Conservation (phyloP, 2,329 filamentous ascomycete species). For the Sporothrix dimorphospora region DNA sequence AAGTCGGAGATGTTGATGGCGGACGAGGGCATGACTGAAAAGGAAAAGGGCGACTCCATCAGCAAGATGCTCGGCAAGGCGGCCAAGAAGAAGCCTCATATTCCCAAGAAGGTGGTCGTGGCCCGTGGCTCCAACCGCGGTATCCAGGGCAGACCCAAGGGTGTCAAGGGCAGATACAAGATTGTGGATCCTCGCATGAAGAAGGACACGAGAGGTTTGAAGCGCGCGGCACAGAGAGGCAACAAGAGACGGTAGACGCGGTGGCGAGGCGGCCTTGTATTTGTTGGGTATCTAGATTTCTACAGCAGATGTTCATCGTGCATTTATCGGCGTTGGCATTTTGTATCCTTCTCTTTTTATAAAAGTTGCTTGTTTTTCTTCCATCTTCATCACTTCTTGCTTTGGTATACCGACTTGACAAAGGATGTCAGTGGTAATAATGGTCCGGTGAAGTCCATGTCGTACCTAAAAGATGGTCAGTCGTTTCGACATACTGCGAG, state of each 20-base stretch:
- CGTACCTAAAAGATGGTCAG: slow-evolving; percentile 59
- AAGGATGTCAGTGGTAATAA: slow-evolving; percentile 67
- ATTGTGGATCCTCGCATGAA: slow-evolving; percentile 95
- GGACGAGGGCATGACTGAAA: slow-evolving; percentile 91
- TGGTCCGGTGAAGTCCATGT: slow-evolving; percentile 74
- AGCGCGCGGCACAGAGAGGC: slow-evolving; percentile 71
- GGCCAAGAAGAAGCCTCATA: slow-evolving; percentile 81
- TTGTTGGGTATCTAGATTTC: slow-evolving; percentile 10
- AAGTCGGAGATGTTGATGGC: slow-evolving; percentile 89
- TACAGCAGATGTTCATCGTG: slow-evolving; percentile 12
- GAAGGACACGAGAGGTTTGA: slow-evolving; percentile 90
- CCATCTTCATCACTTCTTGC: background rate
- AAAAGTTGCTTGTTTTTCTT: background rate
- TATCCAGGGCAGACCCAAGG: slow-evolving; percentile 77
- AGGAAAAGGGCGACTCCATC: slow-evolving; percentile 90
- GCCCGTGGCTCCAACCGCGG: slow-evolving; percentile 83
- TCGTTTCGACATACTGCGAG: background rate
- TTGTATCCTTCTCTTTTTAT: slow-evolving; percentile 11
- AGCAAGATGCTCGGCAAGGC: slow-evolving; percentile 79
- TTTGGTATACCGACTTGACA: slow-evolving; percentile 45
- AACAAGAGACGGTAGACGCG: slow-evolving; percentile 44
- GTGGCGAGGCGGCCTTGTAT: background rate
- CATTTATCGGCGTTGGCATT: slow-evolving; percentile 24
- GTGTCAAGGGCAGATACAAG: slow-evolving; percentile 95
- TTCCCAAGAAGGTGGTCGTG: slow-evolving; percentile 84